phyloP scores from a whole-genome alignment of 1,284 basidiomycete genomes.

The Tausonia pullulans region DNA sequence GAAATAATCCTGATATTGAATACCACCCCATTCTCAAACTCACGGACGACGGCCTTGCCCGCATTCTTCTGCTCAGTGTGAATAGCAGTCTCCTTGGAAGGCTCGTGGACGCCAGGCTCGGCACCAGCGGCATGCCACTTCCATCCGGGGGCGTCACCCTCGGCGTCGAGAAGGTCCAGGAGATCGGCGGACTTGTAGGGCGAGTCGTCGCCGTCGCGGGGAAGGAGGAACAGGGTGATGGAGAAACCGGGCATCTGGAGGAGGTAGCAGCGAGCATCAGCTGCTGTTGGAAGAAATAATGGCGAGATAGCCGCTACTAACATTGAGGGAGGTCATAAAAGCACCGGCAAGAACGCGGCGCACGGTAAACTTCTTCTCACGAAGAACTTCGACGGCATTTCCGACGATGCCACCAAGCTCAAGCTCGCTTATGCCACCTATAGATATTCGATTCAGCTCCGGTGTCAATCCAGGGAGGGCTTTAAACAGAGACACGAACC shows the following conservation, averaged over 20 bases:
- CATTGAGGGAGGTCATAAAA: slow-evolving; percentile 54
- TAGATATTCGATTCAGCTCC: slow-evolving; percentile 50
- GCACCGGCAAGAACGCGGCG: slow-evolving; percentile 61
- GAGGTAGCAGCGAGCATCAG: neutral
- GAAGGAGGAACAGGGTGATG: slow-evolving; percentile 71
- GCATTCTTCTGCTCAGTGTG: slow-evolving; percentile 20
- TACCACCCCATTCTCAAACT: slow-evolving; percentile 14
- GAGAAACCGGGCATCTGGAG: slow-evolving; percentile 94
- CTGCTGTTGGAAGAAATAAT: no score
- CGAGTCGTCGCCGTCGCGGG: slow-evolving; percentile 37
- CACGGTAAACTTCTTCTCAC: slow-evolving; percentile 44
- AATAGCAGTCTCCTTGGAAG: slow-evolving; percentile 18
- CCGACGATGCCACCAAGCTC: slow-evolving; percentile 57
- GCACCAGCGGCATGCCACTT: slow-evolving; percentile 47
- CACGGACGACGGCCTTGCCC: slow-evolving; percentile 27
- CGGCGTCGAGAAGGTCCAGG: slow-evolving; percentile 65
- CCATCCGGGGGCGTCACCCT: slow-evolving; percentile 69
- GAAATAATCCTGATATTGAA: neutral
- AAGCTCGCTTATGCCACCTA: slow-evolving; percentile 72
- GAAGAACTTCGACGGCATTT: slow-evolving; percentile 42
- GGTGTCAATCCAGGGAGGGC: slow-evolving; percentile 28
- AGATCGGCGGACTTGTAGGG: slow-evolving; percentile 42
- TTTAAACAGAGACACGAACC: slow-evolving; percentile 32
- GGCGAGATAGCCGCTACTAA: no score
- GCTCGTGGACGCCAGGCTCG: slow-evolving; percentile 23